phyloP scores from a whole-genome alignment of 2,329 filamentous ascomycete species.

The Penicillium crustosum region DNA sequence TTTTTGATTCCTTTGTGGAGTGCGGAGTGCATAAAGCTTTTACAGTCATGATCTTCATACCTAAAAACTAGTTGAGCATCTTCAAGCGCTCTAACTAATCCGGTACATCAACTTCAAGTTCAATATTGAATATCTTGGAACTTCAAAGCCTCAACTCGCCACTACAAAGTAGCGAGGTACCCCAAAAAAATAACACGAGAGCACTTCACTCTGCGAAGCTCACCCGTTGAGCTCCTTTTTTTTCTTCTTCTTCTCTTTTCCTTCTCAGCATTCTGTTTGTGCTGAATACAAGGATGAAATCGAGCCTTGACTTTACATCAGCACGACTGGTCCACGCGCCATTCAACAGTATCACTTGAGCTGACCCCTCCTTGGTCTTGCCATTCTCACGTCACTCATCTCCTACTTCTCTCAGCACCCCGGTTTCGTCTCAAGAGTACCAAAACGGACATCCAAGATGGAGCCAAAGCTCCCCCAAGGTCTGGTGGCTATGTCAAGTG shows the following conservation, averaged over 20 bases:
- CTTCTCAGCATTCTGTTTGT: background rate
- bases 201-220: too few species aligned
- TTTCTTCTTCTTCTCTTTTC: background rate
- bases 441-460: constrained; percentile 28
- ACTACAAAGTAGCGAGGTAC: background rate
- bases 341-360: background rate
- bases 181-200: background rate
- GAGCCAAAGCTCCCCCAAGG: constrained; percentile 42
- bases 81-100: background rate
- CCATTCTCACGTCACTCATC: background rate
- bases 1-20: background rate
- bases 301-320: background rate
- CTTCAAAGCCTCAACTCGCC: background rate
- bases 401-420: background rate
- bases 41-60: background rate
- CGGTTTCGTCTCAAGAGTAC: background rate
- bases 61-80: background rate
- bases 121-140: background rate
- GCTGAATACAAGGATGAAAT: constrained; percentile 5
- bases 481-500: constrained; percentile 43
- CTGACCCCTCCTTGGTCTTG: background rate
- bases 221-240: background rate
- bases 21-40: background rate
- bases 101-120: background rate
- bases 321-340: background rate